A percentile compares a stretch with the other conserved stretches of the same genome.
These are phyloP conservation scores for Nigrospora sphaerica DNA, from an alignment of 2,329 filamentous ascomycete genomes.

Conservation along the genomic window DNA sequence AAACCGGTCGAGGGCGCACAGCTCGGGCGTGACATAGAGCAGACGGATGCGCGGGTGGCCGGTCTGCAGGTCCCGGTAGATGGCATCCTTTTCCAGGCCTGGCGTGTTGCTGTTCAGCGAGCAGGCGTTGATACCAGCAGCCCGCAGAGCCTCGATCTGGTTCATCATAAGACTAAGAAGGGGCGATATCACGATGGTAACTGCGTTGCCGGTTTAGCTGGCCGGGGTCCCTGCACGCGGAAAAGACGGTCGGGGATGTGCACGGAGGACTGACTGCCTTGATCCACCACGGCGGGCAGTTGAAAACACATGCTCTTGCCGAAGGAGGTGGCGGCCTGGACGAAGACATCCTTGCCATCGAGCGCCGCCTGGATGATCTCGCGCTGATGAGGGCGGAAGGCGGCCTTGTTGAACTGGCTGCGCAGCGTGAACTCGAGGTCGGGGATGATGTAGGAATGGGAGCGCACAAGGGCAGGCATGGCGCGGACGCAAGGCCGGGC, in stretches of 20 bases:
- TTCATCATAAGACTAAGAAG: constrained; percentile 92
- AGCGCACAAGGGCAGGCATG: constrained; percentile 22
- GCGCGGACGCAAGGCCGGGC: neutral
- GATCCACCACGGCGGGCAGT: constrained; percentile 78
- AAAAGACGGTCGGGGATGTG: neutral
- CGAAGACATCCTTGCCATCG: constrained; percentile 80
- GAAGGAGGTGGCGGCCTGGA: constrained; percentile 86
- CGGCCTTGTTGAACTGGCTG: constrained; percentile 55
- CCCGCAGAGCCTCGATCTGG: constrained; percentile 74
- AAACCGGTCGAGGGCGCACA: constrained; percentile 73
- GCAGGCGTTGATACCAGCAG: constrained; percentile 69
- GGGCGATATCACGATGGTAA: constrained; percentile 86
- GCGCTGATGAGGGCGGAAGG: constrained; percentile 66
- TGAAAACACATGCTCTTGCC: constrained; percentile 94
- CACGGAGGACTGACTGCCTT: constrained; percentile 60
- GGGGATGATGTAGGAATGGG: constrained; percentile 20
- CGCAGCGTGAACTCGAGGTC: constrained; percentile 61
- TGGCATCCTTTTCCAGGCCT: constrained; percentile 53
- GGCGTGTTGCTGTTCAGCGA: constrained; percentile 83
- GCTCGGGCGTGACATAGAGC: constrained; percentile 89
- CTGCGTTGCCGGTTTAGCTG: constrained; percentile 29
- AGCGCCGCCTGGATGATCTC: constrained; percentile 82
- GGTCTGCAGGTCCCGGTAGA: constrained; percentile 76
- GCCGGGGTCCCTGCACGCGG: constrained; percentile 10
- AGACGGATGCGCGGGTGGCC: constrained; percentile 79